Conservation (phyloP, 2,329 filamentous ascomycete species). For the Penicillium sp. region DNA sequence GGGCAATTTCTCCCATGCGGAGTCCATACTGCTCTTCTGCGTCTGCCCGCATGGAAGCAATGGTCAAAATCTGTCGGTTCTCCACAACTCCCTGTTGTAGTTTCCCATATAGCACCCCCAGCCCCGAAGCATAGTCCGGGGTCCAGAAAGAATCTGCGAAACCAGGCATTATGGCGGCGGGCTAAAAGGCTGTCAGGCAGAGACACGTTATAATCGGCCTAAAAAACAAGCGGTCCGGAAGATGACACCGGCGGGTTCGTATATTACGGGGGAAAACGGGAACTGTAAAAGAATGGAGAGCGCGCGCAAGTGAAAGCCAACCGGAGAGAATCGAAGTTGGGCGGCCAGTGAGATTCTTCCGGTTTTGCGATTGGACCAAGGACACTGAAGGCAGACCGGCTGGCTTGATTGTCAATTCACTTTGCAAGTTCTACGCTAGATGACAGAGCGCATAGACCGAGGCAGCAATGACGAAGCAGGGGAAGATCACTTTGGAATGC, state of each 20-base stretch:
- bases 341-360: conserved; percentile 1
- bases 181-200: neutral
- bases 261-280: neutral
- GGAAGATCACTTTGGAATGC: conserved; percentile 17
- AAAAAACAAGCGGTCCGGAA: neutral
- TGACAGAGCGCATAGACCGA: conserved; percentile 9
- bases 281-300: neutral
- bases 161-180: conserved; percentile 65
- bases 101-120: conserved; percentile 93
- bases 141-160: conserved; percentile 99
- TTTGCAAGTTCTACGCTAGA: neutral
- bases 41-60: conserved; percentile 91
- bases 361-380: neutral
- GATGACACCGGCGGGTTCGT: neutral
- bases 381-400: conserved; percentile 7
- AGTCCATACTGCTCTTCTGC: conserved; percentile 88
- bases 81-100: conserved; percentile 94
- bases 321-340: conserved; percentile 1
- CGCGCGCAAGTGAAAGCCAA: neutral
- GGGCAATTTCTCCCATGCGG: conserved; percentile 76
- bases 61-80: conserved; percentile 87
- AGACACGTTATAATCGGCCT: conserved; percentile 1
- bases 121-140: conserved; percentile 90
- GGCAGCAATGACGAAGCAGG: conserved; percentile 4
- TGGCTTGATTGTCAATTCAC: neutral